A percentile compares a stretch with the other conserved stretches of the same genome.
phyloP scores from a whole-genome alignment of 495 filamentous ascomycete genomes.

The Viridothelium virens region DNA sequence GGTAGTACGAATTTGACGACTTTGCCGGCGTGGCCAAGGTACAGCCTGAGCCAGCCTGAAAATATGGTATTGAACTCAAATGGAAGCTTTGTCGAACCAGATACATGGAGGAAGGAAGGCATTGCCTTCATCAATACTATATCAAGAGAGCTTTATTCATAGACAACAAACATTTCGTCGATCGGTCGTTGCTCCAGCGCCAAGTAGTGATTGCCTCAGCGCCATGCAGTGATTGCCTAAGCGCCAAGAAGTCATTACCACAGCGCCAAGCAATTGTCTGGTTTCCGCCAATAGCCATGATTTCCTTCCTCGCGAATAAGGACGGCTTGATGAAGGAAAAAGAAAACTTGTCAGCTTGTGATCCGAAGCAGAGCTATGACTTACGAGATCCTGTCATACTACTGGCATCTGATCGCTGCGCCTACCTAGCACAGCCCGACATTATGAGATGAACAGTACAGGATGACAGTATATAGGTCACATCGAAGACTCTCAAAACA shows the following conservation, averaged over 20 bases:
- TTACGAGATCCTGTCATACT: too few species aligned
- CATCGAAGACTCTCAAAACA: too few species aligned
- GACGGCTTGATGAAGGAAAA: too few species aligned
- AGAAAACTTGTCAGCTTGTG: too few species aligned
- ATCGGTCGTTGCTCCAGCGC: neutral
- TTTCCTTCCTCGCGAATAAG: too few species aligned
- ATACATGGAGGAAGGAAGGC: slow-evolving; percentile 38
- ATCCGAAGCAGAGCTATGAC: too few species aligned
- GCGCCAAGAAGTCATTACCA: neutral
- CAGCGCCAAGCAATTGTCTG: too few species aligned
- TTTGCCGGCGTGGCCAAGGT: slow-evolving; percentile 41
- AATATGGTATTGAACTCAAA: slow-evolving; percentile 42
- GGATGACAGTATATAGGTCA: too few species aligned
- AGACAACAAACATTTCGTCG: neutral
- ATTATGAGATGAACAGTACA: too few species aligned
- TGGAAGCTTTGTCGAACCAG: slow-evolving; percentile 34
- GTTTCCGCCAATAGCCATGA: too few species aligned
- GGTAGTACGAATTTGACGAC: neutral
- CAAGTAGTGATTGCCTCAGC: neutral
- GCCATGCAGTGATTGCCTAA: neutral
- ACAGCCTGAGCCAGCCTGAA: slow-evolving; percentile 35
- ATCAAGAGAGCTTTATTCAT: slow-evolving; percentile 24
- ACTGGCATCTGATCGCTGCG: too few species aligned
- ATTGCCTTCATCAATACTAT: slow-evolving; percentile 40
- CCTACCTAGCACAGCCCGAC: too few species aligned